A percentile compares a stretch with the other conserved stretches of the same genome.
phyloP scores from a whole-genome alignment of 495 filamentous ascomycete species.

The Hypoxylon fragiforme region DNA sequence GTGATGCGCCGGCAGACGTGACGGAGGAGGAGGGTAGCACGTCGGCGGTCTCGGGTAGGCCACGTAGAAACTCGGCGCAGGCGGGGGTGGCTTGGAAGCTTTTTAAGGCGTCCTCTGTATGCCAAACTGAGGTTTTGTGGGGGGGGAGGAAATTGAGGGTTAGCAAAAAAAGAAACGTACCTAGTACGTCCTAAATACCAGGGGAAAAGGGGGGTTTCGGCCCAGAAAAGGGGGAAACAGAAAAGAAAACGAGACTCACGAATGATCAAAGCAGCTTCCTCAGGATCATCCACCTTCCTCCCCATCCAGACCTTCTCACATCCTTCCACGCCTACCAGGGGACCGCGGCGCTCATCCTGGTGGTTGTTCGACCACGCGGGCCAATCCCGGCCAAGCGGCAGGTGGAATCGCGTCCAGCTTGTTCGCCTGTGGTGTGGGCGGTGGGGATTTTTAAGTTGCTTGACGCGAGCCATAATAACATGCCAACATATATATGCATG shows the following conservation, averaged over 20 bases:
- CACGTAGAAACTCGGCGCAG: slow-evolving; percentile 28
- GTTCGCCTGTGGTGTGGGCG: no score
- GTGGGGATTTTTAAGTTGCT: no score
- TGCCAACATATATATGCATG: no score
- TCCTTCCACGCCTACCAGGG: slow-evolving; percentile 18
- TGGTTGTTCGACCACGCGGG: slow-evolving; percentile 24
- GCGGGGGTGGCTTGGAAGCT: slow-evolving; percentile 30
- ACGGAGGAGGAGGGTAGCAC: slow-evolving; percentile 12
- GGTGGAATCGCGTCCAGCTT: slow-evolving; percentile 34
- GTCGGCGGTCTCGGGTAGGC: slow-evolving; percentile 21
- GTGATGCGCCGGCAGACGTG: slow-evolving; percentile 4
- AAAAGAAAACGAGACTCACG: slow-evolving; percentile 31
- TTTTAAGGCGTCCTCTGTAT: slow-evolving; percentile 12
- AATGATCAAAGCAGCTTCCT: slow-evolving; percentile 35
- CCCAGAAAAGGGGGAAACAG: no score
- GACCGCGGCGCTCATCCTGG: slow-evolving; percentile 23
- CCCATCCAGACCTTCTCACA: slow-evolving; percentile 21
- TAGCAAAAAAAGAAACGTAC: neutral
- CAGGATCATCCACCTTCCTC: slow-evolving; percentile 33
- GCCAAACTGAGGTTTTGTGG: slow-evolving; percentile 25
- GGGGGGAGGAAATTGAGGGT: no score
- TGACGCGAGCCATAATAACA: no score
- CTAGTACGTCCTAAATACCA: neutral
- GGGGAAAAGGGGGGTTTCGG: neutral
- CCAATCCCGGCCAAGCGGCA: slow-evolving; percentile 30